Evolutionary conservation across 768 basidiomycete genomes (phyloP).

Genomic region (Termitomyces eurrhizus): DNA sequence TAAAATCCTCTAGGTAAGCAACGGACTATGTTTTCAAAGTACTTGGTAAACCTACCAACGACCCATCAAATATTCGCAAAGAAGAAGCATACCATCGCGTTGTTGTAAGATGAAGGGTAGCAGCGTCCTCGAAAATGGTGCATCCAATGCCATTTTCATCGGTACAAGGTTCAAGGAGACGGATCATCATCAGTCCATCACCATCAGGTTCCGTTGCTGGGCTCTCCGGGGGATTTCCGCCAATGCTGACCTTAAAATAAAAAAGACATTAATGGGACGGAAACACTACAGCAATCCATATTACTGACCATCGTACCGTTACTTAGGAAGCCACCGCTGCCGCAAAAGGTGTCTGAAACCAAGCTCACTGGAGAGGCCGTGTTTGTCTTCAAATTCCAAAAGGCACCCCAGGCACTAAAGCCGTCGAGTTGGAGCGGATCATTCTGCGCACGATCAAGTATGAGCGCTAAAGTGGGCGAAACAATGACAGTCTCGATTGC

Average conservation of each 20-base stretch:
- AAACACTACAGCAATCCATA: neutral
- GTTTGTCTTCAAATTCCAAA: constrained; percentile 10
- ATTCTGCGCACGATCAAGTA: constrained; percentile 7
- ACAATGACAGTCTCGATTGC: constrained; percentile 6
- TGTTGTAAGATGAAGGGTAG: constrained; percentile 29
- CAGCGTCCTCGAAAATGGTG: constrained; percentile 34
- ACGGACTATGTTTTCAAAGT: neutral
- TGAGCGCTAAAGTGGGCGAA: constrained; percentile 9
- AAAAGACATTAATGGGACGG: neutral
- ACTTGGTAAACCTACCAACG: constrained; percentile 16
- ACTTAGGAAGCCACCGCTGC: constrained; percentile 9
- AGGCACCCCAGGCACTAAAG: constrained; percentile 9
- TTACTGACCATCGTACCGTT: constrained; percentile 11
- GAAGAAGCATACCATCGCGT: constrained; percentile 40
- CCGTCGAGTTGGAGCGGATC: constrained; percentile 9
- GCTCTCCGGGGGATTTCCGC: constrained; percentile 24
- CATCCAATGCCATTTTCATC: constrained; percentile 26
- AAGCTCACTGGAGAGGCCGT: constrained; percentile 6
- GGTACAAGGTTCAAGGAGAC: constrained; percentile 36
- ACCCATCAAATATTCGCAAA: constrained; percentile 29
- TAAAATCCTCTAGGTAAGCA: neutral
- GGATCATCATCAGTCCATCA: constrained; percentile 33
- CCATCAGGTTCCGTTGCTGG: constrained; percentile 17
- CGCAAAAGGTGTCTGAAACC: constrained; percentile 11
- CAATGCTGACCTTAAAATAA: constrained; percentile 23